Percentiles rank a stretch among this genome's conserved stretches.
phyloP scores from a whole-genome alignment of 192 early-diverging fungal genomes.

The Mycoemilia scoparia region DNA sequence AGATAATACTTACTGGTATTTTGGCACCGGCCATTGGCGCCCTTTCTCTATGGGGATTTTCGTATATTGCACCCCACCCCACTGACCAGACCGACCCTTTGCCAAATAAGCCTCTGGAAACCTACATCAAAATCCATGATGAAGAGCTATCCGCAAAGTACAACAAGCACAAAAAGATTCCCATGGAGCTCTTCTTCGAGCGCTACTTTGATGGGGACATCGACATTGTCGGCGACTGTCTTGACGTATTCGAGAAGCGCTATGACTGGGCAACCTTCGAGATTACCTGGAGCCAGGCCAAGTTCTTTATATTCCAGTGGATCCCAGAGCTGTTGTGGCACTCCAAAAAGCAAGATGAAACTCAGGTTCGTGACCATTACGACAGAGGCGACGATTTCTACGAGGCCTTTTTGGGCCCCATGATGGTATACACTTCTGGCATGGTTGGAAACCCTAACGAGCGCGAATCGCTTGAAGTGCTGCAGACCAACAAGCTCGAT shows the following conservation, averaged over 20 bases:
- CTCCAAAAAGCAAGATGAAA: slow-evolving; percentile 92
- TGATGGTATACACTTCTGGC: slow-evolving; percentile 95
- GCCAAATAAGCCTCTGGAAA: slow-evolving; percentile 63
- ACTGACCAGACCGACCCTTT: slow-evolving; percentile 45
- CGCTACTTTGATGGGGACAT: slow-evolving; percentile 92
- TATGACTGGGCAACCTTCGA: slow-evolving; percentile 89
- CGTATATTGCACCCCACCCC: slow-evolving; percentile 39
- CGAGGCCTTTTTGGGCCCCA: slow-evolving; percentile 77
- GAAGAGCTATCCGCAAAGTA: slow-evolving; percentile 52
- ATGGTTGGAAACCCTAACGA: slow-evolving; percentile 57
- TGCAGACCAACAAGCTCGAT: slow-evolving; percentile 92
- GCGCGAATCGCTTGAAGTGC: slow-evolving; percentile 74
- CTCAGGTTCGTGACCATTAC: slow-evolving; percentile 95
- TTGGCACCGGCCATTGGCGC: slow-evolving; percentile 59
- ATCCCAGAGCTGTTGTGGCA: slow-evolving; percentile 96
- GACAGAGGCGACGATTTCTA: slow-evolving; percentile 98
- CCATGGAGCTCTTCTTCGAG: slow-evolving; percentile 96
- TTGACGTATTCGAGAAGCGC: slow-evolving; percentile 74
- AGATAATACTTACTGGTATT: slow-evolving; percentile 37
- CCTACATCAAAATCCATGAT: slow-evolving; percentile 82
- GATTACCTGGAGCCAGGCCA: slow-evolving; percentile 63
- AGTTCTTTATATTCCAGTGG: slow-evolving; percentile 91
- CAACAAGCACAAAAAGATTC: slow-evolving; percentile 68
- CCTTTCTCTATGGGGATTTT: slow-evolving; percentile 43
- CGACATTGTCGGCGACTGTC: slow-evolving; percentile 72